These are phyloP conservation scores for Hypoxylon sp. DNA, from an alignment of 2,329 filamentous ascomycete genomes.

Conservation along the genomic window DNA sequence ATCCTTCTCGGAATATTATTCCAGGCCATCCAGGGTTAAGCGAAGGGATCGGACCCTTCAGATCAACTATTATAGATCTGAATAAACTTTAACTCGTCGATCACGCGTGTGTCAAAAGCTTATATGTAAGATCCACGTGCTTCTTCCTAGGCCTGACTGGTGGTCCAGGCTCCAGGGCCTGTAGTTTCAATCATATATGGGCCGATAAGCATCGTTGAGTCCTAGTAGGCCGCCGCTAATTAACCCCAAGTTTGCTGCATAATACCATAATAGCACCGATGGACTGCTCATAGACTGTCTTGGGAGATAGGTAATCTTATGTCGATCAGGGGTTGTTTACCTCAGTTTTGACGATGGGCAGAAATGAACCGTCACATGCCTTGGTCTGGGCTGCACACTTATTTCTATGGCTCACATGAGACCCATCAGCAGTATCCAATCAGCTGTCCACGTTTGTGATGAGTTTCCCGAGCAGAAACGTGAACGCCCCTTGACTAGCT, in stretches of 20 bases:
- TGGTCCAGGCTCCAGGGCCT: not conserved
- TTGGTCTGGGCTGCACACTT: constrained; percentile 6
- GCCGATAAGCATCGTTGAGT: not conserved
- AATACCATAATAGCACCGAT: not conserved
- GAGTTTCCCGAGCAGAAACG: constrained; percentile 7
- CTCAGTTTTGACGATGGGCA: constrained; percentile 5
- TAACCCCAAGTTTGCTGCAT: constrained; percentile 6
- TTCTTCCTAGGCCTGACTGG: constrained; percentile 8
- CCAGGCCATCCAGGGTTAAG: not conserved
- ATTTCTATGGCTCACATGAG: constrained; percentile 1
- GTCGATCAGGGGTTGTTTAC: constrained; percentile 1
- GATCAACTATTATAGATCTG: constrained; percentile 2
- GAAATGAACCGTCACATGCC: constrained; percentile 6
- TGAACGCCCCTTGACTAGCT: constrained; percentile 11
- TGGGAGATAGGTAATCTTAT: not conserved
- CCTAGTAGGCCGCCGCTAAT: not conserved
- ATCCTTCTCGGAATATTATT: not conserved
- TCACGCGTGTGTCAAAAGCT: constrained; percentile 10
- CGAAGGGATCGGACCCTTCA: not conserved
- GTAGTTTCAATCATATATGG: constrained; percentile 5
- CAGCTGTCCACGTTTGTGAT: constrained; percentile 7
- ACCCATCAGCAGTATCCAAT: constrained; percentile 10
- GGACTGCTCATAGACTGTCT: constrained; percentile 6
- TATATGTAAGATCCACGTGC: constrained; percentile 17
- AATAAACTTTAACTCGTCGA: constrained; percentile 9